Percentiles rank a stretch among this genome's conserved stretches.
Conservation (phyloP, 1,139 yeast genomes). For the Hyphopichia wangnamkhiaoensis region DNA sequence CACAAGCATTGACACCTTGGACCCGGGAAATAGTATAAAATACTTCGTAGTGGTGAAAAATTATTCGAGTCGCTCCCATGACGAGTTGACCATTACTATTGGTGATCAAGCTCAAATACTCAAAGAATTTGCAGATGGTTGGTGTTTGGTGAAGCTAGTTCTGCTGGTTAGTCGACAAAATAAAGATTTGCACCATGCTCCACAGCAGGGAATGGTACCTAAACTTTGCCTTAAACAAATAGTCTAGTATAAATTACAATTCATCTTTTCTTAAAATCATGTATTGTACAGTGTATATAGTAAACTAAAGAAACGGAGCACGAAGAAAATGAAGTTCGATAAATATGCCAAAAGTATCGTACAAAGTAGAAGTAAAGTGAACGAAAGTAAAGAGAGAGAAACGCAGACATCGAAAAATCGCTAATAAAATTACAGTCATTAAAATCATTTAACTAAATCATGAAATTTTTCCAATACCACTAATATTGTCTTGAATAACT, state of each 20-base stretch:
- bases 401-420: no score
- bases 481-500: constrained; percentile 5
- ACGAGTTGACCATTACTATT: constrained; percentile 32
- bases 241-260: background rate
- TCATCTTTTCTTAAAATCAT: background rate
- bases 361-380: no score
- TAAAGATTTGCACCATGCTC: no score
- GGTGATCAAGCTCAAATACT: constrained; percentile 34
- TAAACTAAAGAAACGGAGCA: no score
- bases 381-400: no score
- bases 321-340: no score
- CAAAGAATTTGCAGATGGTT: constrained; percentile 38
- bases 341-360: no score
- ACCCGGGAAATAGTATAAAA: background rate
- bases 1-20: no score
- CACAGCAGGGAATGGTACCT: constrained; percentile 36
- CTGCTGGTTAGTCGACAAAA: constrained; percentile 9
- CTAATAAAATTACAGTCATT: no score
- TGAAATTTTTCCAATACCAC: background rate
- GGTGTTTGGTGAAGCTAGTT: constrained; percentile 33
- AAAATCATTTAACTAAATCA: no score
- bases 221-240: constrained; percentile 27
- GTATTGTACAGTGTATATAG: no score
- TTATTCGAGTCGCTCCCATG: constrained; percentile 17
- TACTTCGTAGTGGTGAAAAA: background rate